These are phyloP conservation scores for Setaria italica DNA, from an alignment of 202 grass and related monocot species.

Conservation along the genomic window DNA sequence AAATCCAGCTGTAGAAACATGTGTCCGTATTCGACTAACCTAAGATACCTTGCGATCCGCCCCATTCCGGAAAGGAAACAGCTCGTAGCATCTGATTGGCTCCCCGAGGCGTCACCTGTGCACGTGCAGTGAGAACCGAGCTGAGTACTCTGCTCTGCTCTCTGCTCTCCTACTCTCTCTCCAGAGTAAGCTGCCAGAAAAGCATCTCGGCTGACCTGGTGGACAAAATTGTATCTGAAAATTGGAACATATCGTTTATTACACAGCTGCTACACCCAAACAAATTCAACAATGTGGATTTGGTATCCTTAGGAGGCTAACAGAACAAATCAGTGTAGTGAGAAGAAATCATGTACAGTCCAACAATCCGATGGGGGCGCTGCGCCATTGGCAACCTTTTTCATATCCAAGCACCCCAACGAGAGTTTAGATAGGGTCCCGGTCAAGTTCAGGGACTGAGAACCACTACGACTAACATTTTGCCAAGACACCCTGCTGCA, in stretches of 20 bases:
- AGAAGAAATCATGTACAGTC: conserved; percentile 38
- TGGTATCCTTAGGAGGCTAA: conserved; percentile 28
- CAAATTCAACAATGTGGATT: conserved; percentile 8
- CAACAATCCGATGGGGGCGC: conserved; percentile 39
- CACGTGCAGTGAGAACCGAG: not conserved
- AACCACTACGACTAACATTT: conserved; percentile 1
- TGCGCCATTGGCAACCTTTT: not conserved
- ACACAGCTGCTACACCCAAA: conserved; percentile 21
- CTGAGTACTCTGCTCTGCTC: too few relatives aligned
- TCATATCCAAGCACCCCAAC: not conserved
- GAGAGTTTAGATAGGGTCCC: not conserved
- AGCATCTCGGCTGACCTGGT: not conserved
- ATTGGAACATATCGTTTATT: conserved; percentile 27
- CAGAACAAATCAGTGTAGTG: conserved; percentile 37
- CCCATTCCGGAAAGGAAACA: not conserved
- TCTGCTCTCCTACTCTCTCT: not conserved
- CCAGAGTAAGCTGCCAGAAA: not conserved
- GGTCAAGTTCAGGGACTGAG: conserved; percentile 17
- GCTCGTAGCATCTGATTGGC: not conserved
- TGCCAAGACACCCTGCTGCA: not conserved
- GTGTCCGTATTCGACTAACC: too few relatives aligned
- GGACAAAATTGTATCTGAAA: not conserved
- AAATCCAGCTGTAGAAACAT: not conserved
- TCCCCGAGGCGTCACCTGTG: not conserved
- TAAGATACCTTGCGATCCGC: not conserved